Evolutionary conservation across 176 grass and related monocot genomes (phyloP).

Genomic region (Triticum timopheevii): DNA sequence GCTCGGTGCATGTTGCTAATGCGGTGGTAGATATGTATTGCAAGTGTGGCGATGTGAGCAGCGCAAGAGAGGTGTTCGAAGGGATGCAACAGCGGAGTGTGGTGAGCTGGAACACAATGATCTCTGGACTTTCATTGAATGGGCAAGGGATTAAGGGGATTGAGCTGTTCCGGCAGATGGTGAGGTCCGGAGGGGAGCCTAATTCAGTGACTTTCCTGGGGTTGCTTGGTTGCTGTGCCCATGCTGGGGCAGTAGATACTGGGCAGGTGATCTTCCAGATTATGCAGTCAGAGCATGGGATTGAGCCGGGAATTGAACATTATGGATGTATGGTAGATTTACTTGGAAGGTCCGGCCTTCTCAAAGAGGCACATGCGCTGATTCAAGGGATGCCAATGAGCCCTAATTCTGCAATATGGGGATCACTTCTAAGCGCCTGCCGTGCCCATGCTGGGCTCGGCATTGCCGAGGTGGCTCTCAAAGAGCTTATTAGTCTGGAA

Average conservation of each 20-base stretch:
- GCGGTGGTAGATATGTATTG: conserved; percentile 64
- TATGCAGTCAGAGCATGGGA: conserved; percentile 33
- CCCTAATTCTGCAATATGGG: conserved; percentile 59
- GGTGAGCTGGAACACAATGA: conserved; percentile 63
- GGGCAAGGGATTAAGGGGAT: conserved; percentile 46
- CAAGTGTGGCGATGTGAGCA: conserved; percentile 55
- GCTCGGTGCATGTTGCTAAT: conserved; percentile 45
- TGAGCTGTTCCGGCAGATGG: conserved; percentile 49
- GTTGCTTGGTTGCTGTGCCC: conserved; percentile 56
- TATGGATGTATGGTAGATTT: conserved; percentile 70
- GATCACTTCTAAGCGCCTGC: conserved; percentile 52
- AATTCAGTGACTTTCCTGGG: conserved; percentile 61
- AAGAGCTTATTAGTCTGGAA: conserved; percentile 67
- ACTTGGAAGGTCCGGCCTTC: conserved; percentile 50
- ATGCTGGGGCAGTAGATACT: conserved; percentile 46
- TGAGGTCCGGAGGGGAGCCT: background rate
- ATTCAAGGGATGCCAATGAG: conserved; percentile 49
- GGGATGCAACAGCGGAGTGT: conserved; percentile 32
- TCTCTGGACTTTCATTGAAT: conserved; percentile 47
- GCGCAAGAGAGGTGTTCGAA: conserved; percentile 32
- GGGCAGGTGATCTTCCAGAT: conserved; percentile 45
- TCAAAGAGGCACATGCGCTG: conserved; percentile 44
- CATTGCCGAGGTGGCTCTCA: conserved; percentile 54
- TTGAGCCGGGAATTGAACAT: conserved; percentile 47
- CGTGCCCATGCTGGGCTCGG: conserved; percentile 33